A percentile compares a stretch with the other conserved stretches of the same genome.
Conservation (phyloP, 1,139 yeast species). For the Ogataea hybrid region DNA sequence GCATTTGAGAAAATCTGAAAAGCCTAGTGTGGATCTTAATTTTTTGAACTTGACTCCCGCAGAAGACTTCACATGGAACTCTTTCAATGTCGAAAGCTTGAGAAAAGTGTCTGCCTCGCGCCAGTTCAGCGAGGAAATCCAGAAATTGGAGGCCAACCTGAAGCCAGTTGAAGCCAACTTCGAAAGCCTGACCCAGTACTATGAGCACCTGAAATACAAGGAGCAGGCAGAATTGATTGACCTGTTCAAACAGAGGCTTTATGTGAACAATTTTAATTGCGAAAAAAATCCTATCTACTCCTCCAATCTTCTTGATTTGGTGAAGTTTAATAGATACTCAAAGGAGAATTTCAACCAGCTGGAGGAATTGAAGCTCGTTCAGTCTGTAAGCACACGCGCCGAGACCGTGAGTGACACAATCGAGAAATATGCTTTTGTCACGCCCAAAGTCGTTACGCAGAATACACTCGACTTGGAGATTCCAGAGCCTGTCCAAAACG, state of each 20-base stretch:
- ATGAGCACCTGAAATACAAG: constrained; percentile 50
- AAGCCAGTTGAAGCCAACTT: constrained; percentile 38
- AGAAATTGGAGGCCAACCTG: constrained; percentile 34
- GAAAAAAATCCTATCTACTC: constrained; percentile 58
- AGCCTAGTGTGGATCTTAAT: constrained; percentile 44
- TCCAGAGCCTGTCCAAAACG: constrained; percentile 37
- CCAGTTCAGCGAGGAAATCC: constrained; percentile 44
- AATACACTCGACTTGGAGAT: constrained; percentile 66
- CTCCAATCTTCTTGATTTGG: constrained; percentile 37
- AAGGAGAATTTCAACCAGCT: constrained; percentile 23
- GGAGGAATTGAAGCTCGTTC: constrained; percentile 33
- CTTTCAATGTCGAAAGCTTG: constrained; percentile 49
- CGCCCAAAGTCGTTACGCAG: constrained; percentile 81
- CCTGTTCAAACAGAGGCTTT: constrained; percentile 54
- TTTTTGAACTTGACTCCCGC: constrained; percentile 63
- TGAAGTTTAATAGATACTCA: constrained; percentile 24
- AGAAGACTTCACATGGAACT: constrained; percentile 43
- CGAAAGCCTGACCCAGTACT: constrained; percentile 58
- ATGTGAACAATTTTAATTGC: constrained; percentile 65
- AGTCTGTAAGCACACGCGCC: constrained; percentile 44
- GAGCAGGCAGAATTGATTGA: constrained; percentile 51
- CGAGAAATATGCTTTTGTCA: constrained; percentile 79
- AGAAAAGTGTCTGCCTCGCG: constrained; percentile 46
- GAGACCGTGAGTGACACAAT: constrained; percentile 48
- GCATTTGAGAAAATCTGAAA: constrained; percentile 31